Conservation (phyloP, 495 filamentous ascomycete genomes). For the Aspergillus bridgeri region DNA sequence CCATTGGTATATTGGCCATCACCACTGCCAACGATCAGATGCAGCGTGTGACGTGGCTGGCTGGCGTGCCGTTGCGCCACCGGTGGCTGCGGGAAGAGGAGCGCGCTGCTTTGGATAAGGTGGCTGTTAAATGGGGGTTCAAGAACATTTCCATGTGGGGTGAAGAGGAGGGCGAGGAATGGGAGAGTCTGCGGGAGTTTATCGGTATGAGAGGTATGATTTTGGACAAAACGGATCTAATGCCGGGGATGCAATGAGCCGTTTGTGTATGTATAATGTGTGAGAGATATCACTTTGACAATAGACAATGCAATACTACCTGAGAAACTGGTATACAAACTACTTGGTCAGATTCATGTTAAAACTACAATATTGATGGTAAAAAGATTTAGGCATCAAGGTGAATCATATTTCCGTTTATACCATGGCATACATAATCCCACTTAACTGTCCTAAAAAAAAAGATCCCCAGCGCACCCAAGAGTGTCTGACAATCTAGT, state of each 20-base stretch:
- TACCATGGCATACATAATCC: constrained; percentile 33
- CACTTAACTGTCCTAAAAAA: constrained; percentile 27
- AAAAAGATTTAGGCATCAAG: constrained; percentile 19
- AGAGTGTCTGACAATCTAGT: constrained; percentile 59
- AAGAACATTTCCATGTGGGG: constrained; percentile 72
- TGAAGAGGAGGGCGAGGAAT: constrained; percentile 87
- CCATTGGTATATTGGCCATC: constrained; percentile 77
- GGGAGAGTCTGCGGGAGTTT: constrained; percentile 79
- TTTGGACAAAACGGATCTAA: constrained; percentile 77
- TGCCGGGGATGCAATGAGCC: constrained; percentile 81
- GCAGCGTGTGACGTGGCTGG: constrained; percentile 83
- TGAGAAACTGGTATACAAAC: constrained; percentile 6
- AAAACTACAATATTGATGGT: background rate
- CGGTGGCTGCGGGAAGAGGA: constrained; percentile 95
- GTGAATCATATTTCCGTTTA: constrained; percentile 36
- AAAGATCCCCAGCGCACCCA: constrained; percentile 22
- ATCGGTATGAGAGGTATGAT: constrained; percentile 79
- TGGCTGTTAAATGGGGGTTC: constrained; percentile 89
- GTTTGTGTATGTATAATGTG: background rate
- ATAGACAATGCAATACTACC: constrained; percentile 2
- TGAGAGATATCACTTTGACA: background rate
- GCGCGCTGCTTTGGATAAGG: constrained; percentile 78
- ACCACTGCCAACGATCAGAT: constrained; percentile 91
- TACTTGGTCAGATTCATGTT: background rate
- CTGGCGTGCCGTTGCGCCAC: constrained; percentile 72